A percentile compares a stretch with the other conserved stretches of the same genome.
Conservation (phyloP, 768 basidiomycete species). For the Boletus sp. region DNA sequence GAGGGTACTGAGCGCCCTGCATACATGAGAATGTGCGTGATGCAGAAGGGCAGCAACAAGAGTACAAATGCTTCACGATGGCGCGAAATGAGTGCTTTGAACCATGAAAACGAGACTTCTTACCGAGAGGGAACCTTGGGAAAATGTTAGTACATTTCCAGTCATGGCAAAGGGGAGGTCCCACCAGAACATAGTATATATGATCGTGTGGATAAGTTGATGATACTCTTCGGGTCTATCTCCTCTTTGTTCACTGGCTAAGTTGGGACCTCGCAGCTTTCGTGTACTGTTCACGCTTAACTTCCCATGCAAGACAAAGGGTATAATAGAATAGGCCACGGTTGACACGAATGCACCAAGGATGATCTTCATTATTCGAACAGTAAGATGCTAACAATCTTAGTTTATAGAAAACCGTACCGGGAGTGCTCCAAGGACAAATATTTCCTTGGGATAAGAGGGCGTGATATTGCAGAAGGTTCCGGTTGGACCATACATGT, state of each 20-base stretch:
- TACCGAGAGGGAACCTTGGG: constrained; percentile 58
- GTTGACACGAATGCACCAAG: constrained; percentile 53
- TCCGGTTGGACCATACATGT: constrained; percentile 51
- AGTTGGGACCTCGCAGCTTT: constrained; percentile 46
- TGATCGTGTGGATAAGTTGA: constrained; percentile 57
- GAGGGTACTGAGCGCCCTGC: constrained; percentile 49
- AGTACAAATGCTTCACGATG: constrained; percentile 50
- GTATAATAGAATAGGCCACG: constrained; percentile 57
- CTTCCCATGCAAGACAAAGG: constrained; percentile 58
- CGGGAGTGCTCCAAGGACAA: constrained; percentile 59
- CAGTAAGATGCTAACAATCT: constrained; percentile 2
- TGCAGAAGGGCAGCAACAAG: constrained; percentile 56
- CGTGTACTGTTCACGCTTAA: constrained; percentile 49
- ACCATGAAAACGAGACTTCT: constrained; percentile 16
- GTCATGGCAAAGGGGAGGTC: constrained; percentile 17
- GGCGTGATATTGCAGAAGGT: constrained; percentile 51
- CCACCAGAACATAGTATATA: constrained; percentile 69
- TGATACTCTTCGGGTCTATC: constrained; percentile 48
- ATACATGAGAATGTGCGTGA: constrained; percentile 46
- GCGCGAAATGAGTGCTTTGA: constrained; percentile 2
- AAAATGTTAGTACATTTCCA: constrained; percentile 3
- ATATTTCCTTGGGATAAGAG: constrained; percentile 40
- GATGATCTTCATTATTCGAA: constrained; percentile 45
- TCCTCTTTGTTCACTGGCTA: constrained; percentile 48
- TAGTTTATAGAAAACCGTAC: constrained; percentile 34